Evolutionary conservation across 768 basidiomycete species (phyloP), one percentile per base, ranked within the genome.

Genomic region (Suillus weaverae): DNA sequence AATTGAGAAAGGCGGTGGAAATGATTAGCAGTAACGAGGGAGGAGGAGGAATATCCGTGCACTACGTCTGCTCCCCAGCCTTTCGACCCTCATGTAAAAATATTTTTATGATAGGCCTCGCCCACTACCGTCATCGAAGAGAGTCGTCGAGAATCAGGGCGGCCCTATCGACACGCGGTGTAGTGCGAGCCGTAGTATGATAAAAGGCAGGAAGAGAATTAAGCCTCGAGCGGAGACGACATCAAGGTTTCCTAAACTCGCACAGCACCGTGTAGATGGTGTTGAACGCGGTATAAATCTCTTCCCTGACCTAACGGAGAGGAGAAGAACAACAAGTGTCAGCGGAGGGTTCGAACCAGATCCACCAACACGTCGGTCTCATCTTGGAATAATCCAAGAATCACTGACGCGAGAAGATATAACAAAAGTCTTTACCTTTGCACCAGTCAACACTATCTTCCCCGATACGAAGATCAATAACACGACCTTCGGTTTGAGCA

Each of bases 401-500:
- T 68, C 70, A 70, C 69, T 43, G 79, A 73, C 22, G 81, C 33
- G 77, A 79, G 67, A 79, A 46, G 36, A 64, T 39, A 69, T 60
- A 65, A 54, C 55, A 26, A 71, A 66, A 71, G 5, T 59, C 55
- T 77, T 84, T 80, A 96, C 97, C 90, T 99, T 99, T 38, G 97
- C 97, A 76, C 97, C 97, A 33, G 97, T 99, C 75, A 99, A 81
- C 64, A 99, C 97, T 71, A 99, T 99, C 84, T 99, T 99, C 38
- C 97, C 97, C 32, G 96, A 98, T 14, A 99, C 97, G 80, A 99
- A 99, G 72, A 99, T 99, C 60, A 99, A 85, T 48, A 99, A 81
- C 46, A 99, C 97, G 68, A 99, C 97, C 81, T 99, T 99, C 8
- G 97, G 97, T 78, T 98, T 97, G 80, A 98, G 92, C 97, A 99